Evolutionary conservation across 768 basidiomycete genomes (phyloP).

Genomic region (Multifurca ochricompacta): DNA sequence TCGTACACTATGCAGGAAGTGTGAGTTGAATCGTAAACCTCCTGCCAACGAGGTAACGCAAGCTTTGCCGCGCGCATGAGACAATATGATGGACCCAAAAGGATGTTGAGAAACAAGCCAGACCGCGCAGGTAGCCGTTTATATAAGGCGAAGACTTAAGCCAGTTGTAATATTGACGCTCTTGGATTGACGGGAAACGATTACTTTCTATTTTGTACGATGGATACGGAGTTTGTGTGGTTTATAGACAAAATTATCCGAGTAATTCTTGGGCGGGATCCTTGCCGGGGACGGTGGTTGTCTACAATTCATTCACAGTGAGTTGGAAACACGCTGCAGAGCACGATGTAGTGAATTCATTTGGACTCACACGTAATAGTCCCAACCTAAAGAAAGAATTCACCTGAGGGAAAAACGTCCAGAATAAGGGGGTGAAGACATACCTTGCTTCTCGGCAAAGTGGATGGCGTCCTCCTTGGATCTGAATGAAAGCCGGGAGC

Average conservation of each 20-base stretch:
- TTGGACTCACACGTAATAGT: constrained; percentile 74
- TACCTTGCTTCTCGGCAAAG: constrained; percentile 96
- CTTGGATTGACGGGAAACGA: neutral
- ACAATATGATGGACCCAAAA: too few species aligned
- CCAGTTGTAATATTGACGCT: neutral
- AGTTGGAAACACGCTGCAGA: neutral
- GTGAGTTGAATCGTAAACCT: too few species aligned
- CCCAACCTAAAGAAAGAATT: constrained; percentile 60
- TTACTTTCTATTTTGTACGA: constrained; percentile 75
- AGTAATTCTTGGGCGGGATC: constrained; percentile 80
- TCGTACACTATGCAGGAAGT: too few species aligned
- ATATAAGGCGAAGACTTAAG: neutral
- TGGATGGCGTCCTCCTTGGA: constrained; percentile 87
- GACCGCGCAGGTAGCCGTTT: neutral
- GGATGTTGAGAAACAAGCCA: too few species aligned
- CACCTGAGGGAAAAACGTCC: constrained; percentile 1
- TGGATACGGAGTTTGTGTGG: constrained; percentile 71
- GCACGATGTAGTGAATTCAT: neutral
- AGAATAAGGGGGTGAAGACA: constrained; percentile 16
- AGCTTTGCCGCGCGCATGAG: too few species aligned
- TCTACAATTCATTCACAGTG: constrained; percentile 26
- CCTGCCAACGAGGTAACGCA: too few species aligned
- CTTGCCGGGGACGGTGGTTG: constrained; percentile 55
- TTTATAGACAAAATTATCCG: constrained; percentile 87
- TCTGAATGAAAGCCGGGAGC: constrained; percentile 73